Evolutionary conservation across 2,329 filamentous ascomycete species (phyloP).

Genomic region (Penicillium sp.): DNA sequence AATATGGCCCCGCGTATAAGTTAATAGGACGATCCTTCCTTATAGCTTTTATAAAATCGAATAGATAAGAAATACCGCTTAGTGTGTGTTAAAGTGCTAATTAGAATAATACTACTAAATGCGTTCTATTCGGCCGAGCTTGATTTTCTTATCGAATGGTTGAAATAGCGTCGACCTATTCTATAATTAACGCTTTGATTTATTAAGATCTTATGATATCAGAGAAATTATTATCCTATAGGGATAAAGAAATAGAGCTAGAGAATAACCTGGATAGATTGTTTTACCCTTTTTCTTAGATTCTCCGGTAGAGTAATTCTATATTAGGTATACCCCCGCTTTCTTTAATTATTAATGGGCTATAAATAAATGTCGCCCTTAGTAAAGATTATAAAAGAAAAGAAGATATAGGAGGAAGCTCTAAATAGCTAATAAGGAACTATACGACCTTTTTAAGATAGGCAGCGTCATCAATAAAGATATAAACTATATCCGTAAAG

Average conservation of each 20-base stretch:
- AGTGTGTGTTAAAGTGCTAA: neutral
- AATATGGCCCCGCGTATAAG: neutral
- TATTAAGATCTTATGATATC: neutral
- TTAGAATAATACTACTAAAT: constrained; percentile 8
- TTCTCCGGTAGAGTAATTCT: neutral
- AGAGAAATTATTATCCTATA: neutral
- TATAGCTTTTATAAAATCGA: constrained; percentile 12
- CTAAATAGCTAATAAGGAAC: constrained; percentile 8
- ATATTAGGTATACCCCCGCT: neutral
- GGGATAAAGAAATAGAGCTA: neutral
- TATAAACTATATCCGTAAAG: constrained; percentile 25
- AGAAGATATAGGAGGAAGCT: constrained; percentile 1
- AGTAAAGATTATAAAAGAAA: neutral
- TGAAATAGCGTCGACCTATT: neutral
- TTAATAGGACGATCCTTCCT: constrained; percentile 11
- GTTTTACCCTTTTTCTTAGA: neutral
- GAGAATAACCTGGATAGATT: neutral
- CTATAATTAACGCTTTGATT: constrained; percentile 2
- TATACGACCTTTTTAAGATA: constrained; percentile 5
- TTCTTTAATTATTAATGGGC: neutral
- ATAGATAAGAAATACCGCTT: neutral
- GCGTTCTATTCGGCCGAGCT: neutral
- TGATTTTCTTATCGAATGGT: neutral
- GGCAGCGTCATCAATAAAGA: constrained; percentile 19
- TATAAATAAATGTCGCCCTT: constrained; percentile 5